phyloP scores from a whole-genome alignment of 306 rosid species.

The Alnus glutinosa region DNA sequence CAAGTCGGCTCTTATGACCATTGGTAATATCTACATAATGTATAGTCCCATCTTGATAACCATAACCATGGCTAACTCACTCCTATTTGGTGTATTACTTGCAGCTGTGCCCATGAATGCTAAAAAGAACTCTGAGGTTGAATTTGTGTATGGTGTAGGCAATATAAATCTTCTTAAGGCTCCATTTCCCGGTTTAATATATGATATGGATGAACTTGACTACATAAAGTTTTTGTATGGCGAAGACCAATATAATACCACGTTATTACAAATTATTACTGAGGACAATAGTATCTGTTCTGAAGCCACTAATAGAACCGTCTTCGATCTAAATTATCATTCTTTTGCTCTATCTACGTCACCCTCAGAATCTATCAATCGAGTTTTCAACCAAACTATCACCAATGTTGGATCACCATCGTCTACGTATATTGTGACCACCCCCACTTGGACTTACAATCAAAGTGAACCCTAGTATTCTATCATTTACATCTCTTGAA shows the following conservation, averaged over 20 bases:
- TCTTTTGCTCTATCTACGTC: slow-evolving; percentile 34
- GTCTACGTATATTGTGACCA: slow-evolving; percentile 33
- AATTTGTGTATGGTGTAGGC: slow-evolving; percentile 53
- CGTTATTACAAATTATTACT: slow-evolving; percentile 4
- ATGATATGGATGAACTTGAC: slow-evolving; percentile 34
- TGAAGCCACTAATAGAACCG: not conserved
- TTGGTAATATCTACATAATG: slow-evolving; percentile 13
- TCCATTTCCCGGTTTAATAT: slow-evolving; percentile 46
- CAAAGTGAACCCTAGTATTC: slow-evolving; percentile 35
- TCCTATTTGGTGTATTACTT: not conserved
- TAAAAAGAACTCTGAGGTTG: slow-evolving; percentile 17
- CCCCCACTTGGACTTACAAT: slow-evolving; percentile 34
- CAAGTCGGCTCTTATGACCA: slow-evolving; percentile 51
- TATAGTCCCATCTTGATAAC: too few relatives aligned
- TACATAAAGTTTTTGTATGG: slow-evolving; percentile 44
- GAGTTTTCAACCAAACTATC: slow-evolving; percentile 27
- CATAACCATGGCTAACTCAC: not conserved
- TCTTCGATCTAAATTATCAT: slow-evolving; percentile 50
- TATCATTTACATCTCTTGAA: slow-evolving; percentile 38
- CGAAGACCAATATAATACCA: slow-evolving; percentile 33
- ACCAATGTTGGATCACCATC: slow-evolving; percentile 50
- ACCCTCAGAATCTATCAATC: slow-evolving; percentile 13
- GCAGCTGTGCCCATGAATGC: slow-evolving; percentile 40
- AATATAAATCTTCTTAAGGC: slow-evolving; percentile 39
- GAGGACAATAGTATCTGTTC: slow-evolving; percentile 26